Evolutionary conservation across 2,329 filamentous ascomycete species (phyloP), one percentile per base, ranked within the genome.

Genomic region (Aspergillus brunneoviolaceus): DNA sequence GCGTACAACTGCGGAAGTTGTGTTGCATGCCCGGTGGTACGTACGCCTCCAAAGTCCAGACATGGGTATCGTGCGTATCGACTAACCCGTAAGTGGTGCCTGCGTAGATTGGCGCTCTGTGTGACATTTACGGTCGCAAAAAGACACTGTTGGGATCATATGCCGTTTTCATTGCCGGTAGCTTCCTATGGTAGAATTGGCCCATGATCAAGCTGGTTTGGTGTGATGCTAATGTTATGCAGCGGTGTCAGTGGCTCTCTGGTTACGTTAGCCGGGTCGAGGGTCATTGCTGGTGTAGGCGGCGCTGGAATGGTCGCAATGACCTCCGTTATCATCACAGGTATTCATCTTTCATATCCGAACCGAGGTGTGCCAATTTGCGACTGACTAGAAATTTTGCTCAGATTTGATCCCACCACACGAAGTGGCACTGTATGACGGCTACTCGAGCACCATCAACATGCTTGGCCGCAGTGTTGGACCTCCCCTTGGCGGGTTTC

Each of bases 401-500:
- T 29, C 27, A 29, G 27, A 29, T 29, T 29, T 29, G 7, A 29
- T 29, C 7, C 27, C 27, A 9, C 27, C 27, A 10, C 27, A 29
- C 7, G 27, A 29, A 9, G 75, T 81, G 2, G 80, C 78, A 1
- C 63, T 73, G 0, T 76, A 76, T 65, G 67, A 80, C 23, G 76
- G 77, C 47, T 82, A 81, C 61, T 75, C 80, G 54, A 81, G 82
- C 51, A 68, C 80, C 4, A 70, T 77, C 16, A 71, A 74, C 23
- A 80, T 79, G 1, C 74, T 74, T 2, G 80, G 80, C 6, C 68
- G 79, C 25, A 79, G 77, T 42, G 71, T 86, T 2, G 89, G 89
- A 2, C 89, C 88, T 1, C 88, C 88, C 0, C 79, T 89, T 6
- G 89, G 89, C 14, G 89, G 89, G 1, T 80, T 86, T 55, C 84